A percentile compares a stretch with the other conserved stretches of the same genome.
Evolutionary conservation across 1,284 basidiomycete species (phyloP).

Genomic region (Pyrrhoderma lamaoense): DNA sequence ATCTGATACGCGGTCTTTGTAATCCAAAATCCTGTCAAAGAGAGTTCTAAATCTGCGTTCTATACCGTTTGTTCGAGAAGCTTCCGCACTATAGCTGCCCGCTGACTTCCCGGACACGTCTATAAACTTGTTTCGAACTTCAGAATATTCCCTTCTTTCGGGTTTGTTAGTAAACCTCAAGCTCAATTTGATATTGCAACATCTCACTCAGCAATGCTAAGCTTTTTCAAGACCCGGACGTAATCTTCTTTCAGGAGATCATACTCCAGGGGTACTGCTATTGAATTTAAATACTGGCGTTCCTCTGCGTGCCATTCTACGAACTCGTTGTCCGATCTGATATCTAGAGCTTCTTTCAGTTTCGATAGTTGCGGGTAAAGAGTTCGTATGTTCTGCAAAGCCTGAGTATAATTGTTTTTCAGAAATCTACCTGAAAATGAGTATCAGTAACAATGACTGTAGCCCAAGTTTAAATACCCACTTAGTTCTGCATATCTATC

Average conservation of each 20-base stretch:
- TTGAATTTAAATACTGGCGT: not conserved
- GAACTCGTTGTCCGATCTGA: constrained; percentile 4
- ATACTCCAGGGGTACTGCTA: not conserved
- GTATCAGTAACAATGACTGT: not conserved
- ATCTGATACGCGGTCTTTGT: constrained; percentile 5
- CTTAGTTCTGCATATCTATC: constrained; percentile 26
- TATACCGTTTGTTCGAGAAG: no score
- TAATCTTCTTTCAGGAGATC: constrained; percentile 1
- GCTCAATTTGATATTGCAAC: not conserved
- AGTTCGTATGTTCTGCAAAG: not conserved
- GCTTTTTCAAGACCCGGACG: not conserved
- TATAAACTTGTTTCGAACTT: no score
- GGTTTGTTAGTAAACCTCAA: not conserved
- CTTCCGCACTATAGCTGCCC: no score
- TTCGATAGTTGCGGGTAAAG: not conserved
- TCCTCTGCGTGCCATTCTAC: constrained; percentile 4
- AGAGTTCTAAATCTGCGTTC: no score
- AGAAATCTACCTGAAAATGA: constrained; percentile 4
- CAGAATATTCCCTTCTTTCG: no score
- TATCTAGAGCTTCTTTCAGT: not conserved
- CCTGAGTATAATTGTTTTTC: not conserved
- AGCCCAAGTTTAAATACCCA: constrained; percentile 14
- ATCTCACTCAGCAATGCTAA: constrained; percentile 2
- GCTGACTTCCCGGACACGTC: no score
- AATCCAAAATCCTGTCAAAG: not conserved